Evolutionary conservation across 2,329 filamentous ascomycete species (phyloP).

Genomic region (Sporothrix variecibatus): DNA sequence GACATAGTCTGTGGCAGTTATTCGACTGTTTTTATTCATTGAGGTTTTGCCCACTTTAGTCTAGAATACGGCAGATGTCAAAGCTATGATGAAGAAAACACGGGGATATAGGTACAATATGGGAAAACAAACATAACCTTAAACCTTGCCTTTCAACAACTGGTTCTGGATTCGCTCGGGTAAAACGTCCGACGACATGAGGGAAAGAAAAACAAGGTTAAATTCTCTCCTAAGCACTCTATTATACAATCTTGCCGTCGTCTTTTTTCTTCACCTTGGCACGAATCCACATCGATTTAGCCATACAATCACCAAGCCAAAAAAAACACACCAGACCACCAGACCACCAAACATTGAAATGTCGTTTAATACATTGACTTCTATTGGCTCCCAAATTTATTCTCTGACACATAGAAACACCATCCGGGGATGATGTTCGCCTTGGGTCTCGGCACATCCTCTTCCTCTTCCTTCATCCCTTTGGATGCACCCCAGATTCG

Average conservation of each 20-base stretch:
- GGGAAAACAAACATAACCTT: neutral
- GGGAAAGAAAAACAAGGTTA: neutral
- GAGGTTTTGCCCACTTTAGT: neutral
- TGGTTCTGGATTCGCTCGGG: neutral
- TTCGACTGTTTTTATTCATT: neutral
- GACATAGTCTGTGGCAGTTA: neutral
- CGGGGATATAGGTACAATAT: slow-evolving; percentile 3
- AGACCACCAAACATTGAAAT: neutral
- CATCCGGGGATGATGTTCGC: neutral
- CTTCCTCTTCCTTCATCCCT: neutral
- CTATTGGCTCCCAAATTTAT: neutral
- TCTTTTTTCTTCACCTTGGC: neutral
- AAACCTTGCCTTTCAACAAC: neutral
- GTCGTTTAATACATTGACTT: neutral
- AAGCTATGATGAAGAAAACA: neutral
- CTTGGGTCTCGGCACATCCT: neutral
- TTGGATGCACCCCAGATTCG: neutral
- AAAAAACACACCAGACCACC: neutral
- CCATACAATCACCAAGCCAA: neutral
- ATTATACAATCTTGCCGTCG: neutral
- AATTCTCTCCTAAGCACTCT: neutral
- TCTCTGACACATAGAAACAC: neutral
- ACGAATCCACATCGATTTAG: neutral
- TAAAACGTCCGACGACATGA: neutral
- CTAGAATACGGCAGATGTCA: neutral